These are phyloP conservation scores for Colletotrichum siamense DNA, from an alignment of 2,329 filamentous ascomycete species.

Conservation along the genomic window DNA sequence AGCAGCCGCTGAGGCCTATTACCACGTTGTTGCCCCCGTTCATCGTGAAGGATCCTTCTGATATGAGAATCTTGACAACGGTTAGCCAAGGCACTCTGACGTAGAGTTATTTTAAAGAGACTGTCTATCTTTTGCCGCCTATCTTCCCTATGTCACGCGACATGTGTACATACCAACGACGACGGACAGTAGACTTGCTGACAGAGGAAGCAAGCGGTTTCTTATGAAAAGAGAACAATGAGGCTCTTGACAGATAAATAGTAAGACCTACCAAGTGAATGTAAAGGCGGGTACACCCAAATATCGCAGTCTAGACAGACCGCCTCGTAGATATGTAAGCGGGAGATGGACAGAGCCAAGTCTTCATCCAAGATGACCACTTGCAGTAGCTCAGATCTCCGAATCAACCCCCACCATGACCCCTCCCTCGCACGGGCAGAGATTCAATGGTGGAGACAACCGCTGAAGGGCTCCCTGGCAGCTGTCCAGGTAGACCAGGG, in stretches of 20 bases:
- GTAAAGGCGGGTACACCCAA: neutral
- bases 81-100: neutral
- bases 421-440: slow-evolving; percentile 1
- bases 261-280: neutral
- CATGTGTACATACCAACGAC: neutral
- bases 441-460: neutral
- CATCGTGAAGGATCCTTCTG: slow-evolving; percentile 30
- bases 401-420: slow-evolving; percentile 10
- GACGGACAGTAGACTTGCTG: neutral
- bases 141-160: neutral
- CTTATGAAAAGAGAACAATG: neutral
- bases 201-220: neutral
- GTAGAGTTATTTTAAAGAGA: neutral
- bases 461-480: neutral
- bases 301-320: neutral
- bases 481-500: neutral
- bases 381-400: neutral
- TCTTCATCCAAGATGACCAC: slow-evolving; percentile 1
- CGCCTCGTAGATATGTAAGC: neutral
- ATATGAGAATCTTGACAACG: neutral
- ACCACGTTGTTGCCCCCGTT: slow-evolving; percentile 60
- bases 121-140: neutral
- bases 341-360: slow-evolving; percentile 13
- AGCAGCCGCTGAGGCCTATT: slow-evolving; percentile 86
- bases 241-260: neutral